A percentile compares a stretch with the other conserved stretches of the same genome.
These are phyloP conservation scores for Penicillium brasilianum DNA, from an alignment of 2,329 filamentous ascomycete species.

Conservation along the genomic window DNA sequence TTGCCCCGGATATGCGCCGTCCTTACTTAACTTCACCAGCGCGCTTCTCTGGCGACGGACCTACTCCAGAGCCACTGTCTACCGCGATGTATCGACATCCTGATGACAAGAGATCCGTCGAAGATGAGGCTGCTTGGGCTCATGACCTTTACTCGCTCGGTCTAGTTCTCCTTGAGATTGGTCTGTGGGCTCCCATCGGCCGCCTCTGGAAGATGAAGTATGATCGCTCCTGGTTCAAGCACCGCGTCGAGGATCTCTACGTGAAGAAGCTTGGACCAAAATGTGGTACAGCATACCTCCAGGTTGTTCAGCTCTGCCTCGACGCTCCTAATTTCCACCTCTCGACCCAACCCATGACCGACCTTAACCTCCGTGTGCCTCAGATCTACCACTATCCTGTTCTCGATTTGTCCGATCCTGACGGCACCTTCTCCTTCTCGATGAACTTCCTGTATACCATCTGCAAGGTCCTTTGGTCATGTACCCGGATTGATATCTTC, in stretches of 20 bases:
- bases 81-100: constrained; percentile 67
- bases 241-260: constrained; percentile 66
- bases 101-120: constrained; percentile 48
- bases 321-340: constrained; percentile 59
- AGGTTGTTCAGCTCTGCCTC: constrained; percentile 66
- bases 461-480: constrained; percentile 49
- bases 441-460: constrained; percentile 53
- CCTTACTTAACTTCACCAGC: constrained; percentile 65
- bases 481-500: constrained; percentile 49
- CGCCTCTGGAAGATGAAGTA: constrained; percentile 70
- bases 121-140: constrained; percentile 48
- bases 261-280: constrained; percentile 65
- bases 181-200: constrained; percentile 66
- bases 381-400: constrained; percentile 50
- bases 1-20: constrained; percentile 54
- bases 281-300: constrained; percentile 67
- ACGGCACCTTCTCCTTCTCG: constrained; percentile 49
- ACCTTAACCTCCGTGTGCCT: constrained; percentile 47
- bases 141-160: constrained; percentile 67
- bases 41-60: constrained; percentile 60
- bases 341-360: constrained; percentile 49
- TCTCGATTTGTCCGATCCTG: constrained; percentile 47
- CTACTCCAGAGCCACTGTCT: constrained; percentile 50
- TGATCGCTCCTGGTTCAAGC: constrained; percentile 65
- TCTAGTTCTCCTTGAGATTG: constrained; percentile 66